Evolutionary conservation across 2,329 filamentous ascomycete genomes (phyloP), one percentile per base, ranked within the genome.

Genomic region (Scorias spongiosa): DNA sequence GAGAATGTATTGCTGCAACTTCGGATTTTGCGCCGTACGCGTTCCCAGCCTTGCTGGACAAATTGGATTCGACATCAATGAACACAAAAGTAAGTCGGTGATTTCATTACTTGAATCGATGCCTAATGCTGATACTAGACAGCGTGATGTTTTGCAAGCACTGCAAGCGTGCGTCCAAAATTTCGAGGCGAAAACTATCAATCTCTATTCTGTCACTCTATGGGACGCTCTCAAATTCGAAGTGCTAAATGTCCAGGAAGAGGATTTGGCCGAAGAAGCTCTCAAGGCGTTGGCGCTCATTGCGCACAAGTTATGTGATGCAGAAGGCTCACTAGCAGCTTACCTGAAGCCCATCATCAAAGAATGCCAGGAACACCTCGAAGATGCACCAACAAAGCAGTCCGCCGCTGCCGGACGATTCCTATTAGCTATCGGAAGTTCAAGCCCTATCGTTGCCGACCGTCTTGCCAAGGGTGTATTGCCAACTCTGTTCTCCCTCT

Each of bases 171-270:
- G 76, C 47, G 68, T 78, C 17, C 55, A 59, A n/a, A 69, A 71
- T 11, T 83, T 81, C 48, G 73, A 73, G 15, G 66, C 72, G 7
- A 65, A 67, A 10, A 77, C 74, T 0, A 67, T 81, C 26, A 75
- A 76, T 7, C 69, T 72, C 10, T 79, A 79, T 53, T 78, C 77
- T 0, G 72, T 78, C 41, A 78, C 74, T 1, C 64, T 82, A 2
- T 83, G 78, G 78, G 77, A 81, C 51, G 71, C 76, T 8, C 57
- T 83, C 42, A 83, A 81, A 56, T 83, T 80, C 51, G 78, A 83
- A 53, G 72, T 83, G 10, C 64, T 83, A 11, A 80, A 78, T 49
- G 71, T 75, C 0, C 75, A 80, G 56, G 78, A 82, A 52, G 76
- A 81, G 44, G 74, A 80, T 42, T 61, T 83, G 8, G 75, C 76